Evolutionary conservation across 768 basidiomycete genomes (phyloP).

Genomic region (Collybia mongolica): DNA sequence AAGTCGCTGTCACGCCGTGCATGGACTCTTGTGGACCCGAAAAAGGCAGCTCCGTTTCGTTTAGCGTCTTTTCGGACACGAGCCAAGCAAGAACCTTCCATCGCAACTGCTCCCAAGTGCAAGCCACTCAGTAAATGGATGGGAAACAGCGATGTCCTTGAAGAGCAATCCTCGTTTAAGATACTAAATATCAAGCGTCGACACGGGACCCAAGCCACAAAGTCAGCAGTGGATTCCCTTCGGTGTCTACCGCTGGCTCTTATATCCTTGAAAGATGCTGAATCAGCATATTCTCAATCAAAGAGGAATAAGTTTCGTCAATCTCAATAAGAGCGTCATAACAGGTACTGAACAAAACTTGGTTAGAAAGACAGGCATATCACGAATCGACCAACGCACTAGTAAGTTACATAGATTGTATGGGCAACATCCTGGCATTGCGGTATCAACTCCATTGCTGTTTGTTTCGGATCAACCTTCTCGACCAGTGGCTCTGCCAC

Average conservation of each 20-base stretch:
- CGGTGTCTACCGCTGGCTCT: conserved; percentile 25
- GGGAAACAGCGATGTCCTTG: neutral
- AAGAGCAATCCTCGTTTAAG: neutral
- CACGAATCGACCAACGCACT: too few relatives aligned
- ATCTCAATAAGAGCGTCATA: neutral
- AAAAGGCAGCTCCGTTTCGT: conserved; percentile 25
- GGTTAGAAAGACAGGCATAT: too few relatives aligned
- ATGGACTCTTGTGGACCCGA: conserved; percentile 32
- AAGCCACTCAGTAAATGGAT: conserved; percentile 4
- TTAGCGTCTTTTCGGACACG: conserved; percentile 15
- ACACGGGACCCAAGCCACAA: too few relatives aligned
- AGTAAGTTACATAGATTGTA: too few relatives aligned
- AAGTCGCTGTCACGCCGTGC: conserved; percentile 8
- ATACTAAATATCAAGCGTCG: too few relatives aligned
- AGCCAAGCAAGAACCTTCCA: neutral
- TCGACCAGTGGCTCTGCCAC: too few relatives aligned
- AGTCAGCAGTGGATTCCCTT: neutral
- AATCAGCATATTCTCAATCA: conserved; percentile 17
- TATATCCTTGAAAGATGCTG: conserved; percentile 25
- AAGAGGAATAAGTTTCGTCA: conserved; percentile 6
- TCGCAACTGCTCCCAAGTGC: neutral
- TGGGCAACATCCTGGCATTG: too few relatives aligned
- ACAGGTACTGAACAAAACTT: too few relatives aligned
- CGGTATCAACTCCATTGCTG: too few relatives aligned
- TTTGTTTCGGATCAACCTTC: too few relatives aligned